These are phyloP conservation scores for Cyberlindnera mississippiensis DNA, from an alignment of 805 yeast genomes.

Conservation along the genomic window DNA sequence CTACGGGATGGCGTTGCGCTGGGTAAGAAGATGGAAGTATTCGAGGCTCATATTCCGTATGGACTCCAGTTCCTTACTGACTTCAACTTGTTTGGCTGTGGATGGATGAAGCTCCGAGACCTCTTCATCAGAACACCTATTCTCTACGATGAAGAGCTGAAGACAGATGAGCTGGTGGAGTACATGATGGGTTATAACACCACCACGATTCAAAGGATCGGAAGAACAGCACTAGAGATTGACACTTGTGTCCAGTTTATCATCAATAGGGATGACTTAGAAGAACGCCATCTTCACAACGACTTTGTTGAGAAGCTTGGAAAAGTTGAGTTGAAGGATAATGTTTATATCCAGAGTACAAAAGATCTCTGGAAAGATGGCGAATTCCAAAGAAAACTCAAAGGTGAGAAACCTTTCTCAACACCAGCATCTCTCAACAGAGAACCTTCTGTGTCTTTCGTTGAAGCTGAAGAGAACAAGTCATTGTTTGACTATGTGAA, in stretches of 20 bases:
- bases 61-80: conserved; percentile 76
- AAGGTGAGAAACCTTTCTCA: conserved; percentile 33
- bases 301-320: conserved; percentile 39
- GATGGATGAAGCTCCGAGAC: conserved; percentile 54
- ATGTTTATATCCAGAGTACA: conserved; percentile 41
- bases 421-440: conserved; percentile 29
- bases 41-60: conserved; percentile 79
- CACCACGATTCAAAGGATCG: conserved; percentile 43
- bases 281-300: conserved; percentile 46
- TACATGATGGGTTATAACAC: conserved; percentile 30
- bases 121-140: conserved; percentile 59
- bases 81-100: conserved; percentile 80
- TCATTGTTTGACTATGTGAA: conserved; percentile 31
- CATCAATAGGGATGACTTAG: conserved; percentile 45
- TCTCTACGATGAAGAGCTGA: conserved; percentile 30
- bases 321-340: conserved; percentile 8
- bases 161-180: conserved; percentile 31
- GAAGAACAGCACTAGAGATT: conserved; percentile 63
- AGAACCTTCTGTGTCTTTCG: conserved; percentile 34
- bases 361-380: conserved; percentile 59
- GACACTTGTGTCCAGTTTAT: conserved; percentile 65
- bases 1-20: conserved; percentile 40
- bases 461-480: conserved; percentile 36
- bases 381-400: conserved; percentile 41
- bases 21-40: conserved; percentile 43